These are phyloP conservation scores for Clavispora asparagi DNA, from an alignment of 805 yeast genomes.

Conservation along the genomic window DNA sequence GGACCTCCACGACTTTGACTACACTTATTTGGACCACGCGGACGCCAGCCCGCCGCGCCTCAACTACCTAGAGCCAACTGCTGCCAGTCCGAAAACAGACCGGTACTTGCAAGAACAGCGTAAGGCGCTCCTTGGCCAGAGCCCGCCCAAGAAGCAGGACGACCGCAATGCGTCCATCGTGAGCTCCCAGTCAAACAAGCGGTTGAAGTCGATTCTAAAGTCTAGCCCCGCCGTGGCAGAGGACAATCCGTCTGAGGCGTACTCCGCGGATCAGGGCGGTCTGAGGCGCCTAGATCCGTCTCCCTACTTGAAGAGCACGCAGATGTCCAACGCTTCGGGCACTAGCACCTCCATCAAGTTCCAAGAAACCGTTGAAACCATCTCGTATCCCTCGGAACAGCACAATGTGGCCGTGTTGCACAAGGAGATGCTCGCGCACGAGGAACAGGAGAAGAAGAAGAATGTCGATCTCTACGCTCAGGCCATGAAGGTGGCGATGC, in stretches of 20 bases:
- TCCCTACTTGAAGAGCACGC: background rate
- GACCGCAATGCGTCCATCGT: constrained; percentile 10
- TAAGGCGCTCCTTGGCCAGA: constrained; percentile 2
- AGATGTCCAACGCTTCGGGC: constrained; percentile 16
- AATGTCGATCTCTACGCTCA: constrained; percentile 50
- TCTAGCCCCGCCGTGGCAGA: constrained; percentile 7
- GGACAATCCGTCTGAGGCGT: background rate
- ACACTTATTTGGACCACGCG: constrained; percentile 30
- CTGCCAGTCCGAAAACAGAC: background rate
- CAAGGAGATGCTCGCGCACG: constrained; percentile 6
- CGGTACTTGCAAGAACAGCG: constrained; percentile 1
- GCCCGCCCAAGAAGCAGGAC: background rate
- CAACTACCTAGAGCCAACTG: background rate
- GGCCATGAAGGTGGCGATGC: constrained; percentile 53
- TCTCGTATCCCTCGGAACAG: constrained; percentile 15
- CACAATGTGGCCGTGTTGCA: constrained; percentile 4
- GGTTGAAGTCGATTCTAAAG: constrained; percentile 34
- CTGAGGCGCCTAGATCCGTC: background rate
- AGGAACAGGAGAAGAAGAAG: constrained; percentile 17
- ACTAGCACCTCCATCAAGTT: constrained; percentile 31
- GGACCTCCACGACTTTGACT: constrained; percentile 39
- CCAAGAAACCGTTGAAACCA: constrained; percentile 33
- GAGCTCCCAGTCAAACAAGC: constrained; percentile 15
- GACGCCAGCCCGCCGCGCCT: background rate
- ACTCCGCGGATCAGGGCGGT: background rate